phyloP scores from a whole-genome alignment of 2,329 filamentous ascomycete species.

The Colletotrichum navitas region DNA sequence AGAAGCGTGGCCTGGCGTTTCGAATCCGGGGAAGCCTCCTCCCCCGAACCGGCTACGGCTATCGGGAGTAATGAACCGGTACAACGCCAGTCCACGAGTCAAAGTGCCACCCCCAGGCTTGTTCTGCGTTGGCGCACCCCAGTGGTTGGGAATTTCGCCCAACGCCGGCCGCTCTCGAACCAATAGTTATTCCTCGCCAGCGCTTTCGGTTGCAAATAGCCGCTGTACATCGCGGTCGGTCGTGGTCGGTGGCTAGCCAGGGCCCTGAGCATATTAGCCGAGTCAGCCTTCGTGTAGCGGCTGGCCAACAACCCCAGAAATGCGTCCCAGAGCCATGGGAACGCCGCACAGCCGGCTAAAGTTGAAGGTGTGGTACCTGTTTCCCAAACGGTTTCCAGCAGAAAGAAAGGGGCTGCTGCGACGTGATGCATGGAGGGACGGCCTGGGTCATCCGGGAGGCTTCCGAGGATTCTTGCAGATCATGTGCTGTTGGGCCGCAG shows the following conservation, averaged over 20 bases:
- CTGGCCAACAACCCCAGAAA: neutral
- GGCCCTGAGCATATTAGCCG: conserved; percentile 21
- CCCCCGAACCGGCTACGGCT: conserved; percentile 9
- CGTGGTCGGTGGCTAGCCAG: neutral
- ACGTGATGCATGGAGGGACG: neutral
- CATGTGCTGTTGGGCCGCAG: neutral
- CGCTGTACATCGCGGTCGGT: neutral
- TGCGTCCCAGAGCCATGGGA: conserved; percentile 30
- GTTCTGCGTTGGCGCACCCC: conserved; percentile 8
- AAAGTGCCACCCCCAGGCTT: neutral
- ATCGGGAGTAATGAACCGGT: neutral
- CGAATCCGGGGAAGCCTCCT: conserved; percentile 13
- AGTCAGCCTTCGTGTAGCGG: neutral
- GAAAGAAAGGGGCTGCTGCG: conserved; percentile 14
- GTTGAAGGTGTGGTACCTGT: conserved; percentile 17
- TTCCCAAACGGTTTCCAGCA: neutral
- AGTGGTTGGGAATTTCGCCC: neutral
- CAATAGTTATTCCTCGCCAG: neutral
- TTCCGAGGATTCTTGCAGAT: neutral
- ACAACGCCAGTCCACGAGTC: neutral
- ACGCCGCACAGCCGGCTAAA: conserved; percentile 24
- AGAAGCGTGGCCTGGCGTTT: conserved; percentile 12
- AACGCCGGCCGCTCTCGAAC: neutral
- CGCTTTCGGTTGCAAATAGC: neutral
- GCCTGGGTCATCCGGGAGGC: conserved; percentile 8